Conservation (phyloP, 2,329 filamentous ascomycete species). For the Colletotrichum tabaci region DNA sequence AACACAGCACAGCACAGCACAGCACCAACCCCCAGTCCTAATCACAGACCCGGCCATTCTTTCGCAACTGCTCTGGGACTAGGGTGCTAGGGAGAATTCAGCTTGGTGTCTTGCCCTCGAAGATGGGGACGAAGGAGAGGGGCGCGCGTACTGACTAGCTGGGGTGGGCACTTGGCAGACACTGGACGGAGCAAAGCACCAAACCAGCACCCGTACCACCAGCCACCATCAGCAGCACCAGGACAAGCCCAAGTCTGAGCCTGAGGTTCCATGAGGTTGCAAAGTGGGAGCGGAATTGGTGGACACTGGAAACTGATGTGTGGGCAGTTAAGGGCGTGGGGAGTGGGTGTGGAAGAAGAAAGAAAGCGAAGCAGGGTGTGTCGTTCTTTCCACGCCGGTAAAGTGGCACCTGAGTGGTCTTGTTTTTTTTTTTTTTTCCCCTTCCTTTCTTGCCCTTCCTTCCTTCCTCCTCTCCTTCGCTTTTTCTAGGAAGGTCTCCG, state of each 20-base stretch:
- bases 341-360: slow-evolving; percentile 1
- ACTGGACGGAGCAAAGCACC: slow-evolving; percentile 2
- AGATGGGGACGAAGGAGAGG: slow-evolving; percentile 4
- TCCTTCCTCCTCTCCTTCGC: background rate
- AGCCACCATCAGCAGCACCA: background rate
- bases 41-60: slow-evolving; percentile 2
- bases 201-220: background rate
- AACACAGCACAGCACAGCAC: background rate
- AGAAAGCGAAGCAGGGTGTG: slow-evolving; percentile 26
- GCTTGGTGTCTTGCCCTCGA: slow-evolving; percentile 2
- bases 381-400: slow-evolving; percentile 20
- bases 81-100: background rate
- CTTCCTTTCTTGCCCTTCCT: background rate
- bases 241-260: background rate
- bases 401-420: slow-evolving; percentile 42
- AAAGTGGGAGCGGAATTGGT: background rate
- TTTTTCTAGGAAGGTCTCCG: background rate
- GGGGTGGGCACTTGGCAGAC: background rate
- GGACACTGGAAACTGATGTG: background rate
- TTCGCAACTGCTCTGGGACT: slow-evolving; percentile 4
- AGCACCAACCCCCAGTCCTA: background rate
- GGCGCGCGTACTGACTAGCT: slow-evolving; percentile 3
- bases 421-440: background rate
- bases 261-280: background rate
- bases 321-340: background rate